Evolutionary conservation across 2,329 filamentous ascomycete genomes (phyloP), one percentile per base, ranked within the genome.

Genomic region (Annulohypoxylon truncatum): DNA sequence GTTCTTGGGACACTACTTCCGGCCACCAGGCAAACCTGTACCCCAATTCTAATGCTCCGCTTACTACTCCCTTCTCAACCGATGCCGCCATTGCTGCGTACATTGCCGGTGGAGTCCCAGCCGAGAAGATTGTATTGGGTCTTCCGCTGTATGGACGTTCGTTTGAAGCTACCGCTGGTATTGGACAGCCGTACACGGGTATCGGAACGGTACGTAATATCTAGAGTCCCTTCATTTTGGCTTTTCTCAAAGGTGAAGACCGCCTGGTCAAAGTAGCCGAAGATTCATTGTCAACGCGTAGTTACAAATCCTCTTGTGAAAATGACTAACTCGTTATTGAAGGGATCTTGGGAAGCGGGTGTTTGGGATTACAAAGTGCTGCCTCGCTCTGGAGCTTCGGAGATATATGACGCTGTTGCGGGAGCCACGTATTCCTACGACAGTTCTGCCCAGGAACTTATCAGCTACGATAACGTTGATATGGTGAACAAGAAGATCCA

Each of bases 301-400:
- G 18, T 10, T 10, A 15, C 9, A 18, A 24, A 15, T 6, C 47
- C 9, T 7, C 3, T 35, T 6, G 2, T 3, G 5, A 26, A 6
- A 13, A 38, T 26, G 24, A 56, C 53, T 47, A 20, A 47, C 53
- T 15, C 7, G 1, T 15, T 6, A n/a, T 18, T 26, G 15, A 26
- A 24, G 12, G 92, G 92, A 0, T 89, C 83, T 3, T 95, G 89
- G 88, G 92, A 96, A 78, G n/a, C 33, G 2, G 66, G 66, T 1
- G 48, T 93, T 2, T 95, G 90, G 87, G 92, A 96, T 76, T 96
- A 92, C 83, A 96, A 94, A 80, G 90, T 79, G 0, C 84, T 96
- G 1, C 93, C 92, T 0, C 83, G 83, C 26, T 74, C 84, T 0
- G 89, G 88, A 0, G 87, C 89, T 0, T 79, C 79, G 1, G 87